Conservation (phyloP, 2,329 filamentous ascomycete genomes). For the Apiospora pterosperma region DNA sequence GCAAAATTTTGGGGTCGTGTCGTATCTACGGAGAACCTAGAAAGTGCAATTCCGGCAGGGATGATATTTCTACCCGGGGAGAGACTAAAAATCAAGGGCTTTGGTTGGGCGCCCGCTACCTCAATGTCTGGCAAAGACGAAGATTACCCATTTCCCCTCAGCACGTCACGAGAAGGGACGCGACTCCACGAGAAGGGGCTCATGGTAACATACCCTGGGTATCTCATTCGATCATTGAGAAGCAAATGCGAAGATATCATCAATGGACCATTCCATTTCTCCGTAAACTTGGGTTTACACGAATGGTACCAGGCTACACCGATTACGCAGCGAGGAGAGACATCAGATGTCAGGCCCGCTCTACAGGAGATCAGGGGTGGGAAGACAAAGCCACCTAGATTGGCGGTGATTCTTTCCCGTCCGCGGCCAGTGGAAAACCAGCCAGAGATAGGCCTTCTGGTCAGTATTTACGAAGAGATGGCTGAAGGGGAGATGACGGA, state of each 20-base stretch:
- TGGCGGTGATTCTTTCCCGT: not conserved
- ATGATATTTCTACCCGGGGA: not conserved
- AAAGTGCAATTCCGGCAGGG: not conserved
- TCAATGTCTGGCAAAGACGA: not conserved
- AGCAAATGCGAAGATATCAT: not conserved
- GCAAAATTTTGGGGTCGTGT: too few species aligned
- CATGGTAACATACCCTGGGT: too few species aligned
- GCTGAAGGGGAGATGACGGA: too few species aligned
- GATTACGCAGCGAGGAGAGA: too few species aligned
- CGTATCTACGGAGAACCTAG: too few species aligned
- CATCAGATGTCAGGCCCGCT: too few species aligned
- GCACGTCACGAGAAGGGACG: not conserved
- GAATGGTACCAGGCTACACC: not conserved
- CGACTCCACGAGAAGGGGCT: not conserved
- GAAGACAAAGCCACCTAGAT: not conserved
- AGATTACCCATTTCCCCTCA: not conserved
- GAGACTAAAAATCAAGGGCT: not conserved
- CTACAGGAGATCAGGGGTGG: not conserved
- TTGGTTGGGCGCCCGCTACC: not conserved
- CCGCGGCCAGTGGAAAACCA: not conserved
- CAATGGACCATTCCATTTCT: not conserved
- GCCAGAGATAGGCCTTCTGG: not conserved
- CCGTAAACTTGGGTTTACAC: not conserved
- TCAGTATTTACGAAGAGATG: not conserved
- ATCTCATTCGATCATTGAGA: not conserved